Percentiles rank a stretch among this genome's conserved stretches.
These are phyloP conservation scores for Xerocomus spinulosus DNA, from an alignment of 768 basidiomycete species.

Conservation along the genomic window DNA sequence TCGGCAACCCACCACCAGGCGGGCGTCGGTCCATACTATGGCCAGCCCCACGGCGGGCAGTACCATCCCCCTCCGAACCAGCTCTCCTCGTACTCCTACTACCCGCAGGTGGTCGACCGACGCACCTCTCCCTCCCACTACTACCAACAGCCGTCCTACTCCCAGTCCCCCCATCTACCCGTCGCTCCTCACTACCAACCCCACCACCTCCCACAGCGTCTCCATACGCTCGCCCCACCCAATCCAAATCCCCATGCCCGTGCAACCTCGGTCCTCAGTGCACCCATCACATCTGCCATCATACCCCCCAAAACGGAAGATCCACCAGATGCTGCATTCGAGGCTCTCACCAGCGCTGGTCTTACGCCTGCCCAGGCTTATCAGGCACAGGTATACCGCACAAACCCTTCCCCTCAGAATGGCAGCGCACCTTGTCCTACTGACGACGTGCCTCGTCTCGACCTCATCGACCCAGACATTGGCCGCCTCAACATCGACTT, in stretches of 20 bases:
- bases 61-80: conserved; percentile 24
- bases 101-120: conserved; percentile 41
- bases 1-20: conserved; percentile 49
- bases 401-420: conserved; percentile 36
- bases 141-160: conserved; percentile 27
- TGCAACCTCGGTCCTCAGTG: conserved; percentile 48
- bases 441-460: conserved; percentile 36
- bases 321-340: conserved; percentile 43
- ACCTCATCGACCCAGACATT: conserved; percentile 51
- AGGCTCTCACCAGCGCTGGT: conserved; percentile 44
- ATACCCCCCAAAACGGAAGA: conserved; percentile 47
- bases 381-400: conserved; percentile 67
- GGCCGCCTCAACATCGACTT: conserved; percentile 60
- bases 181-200: conserved; percentile 11
- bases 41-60: conserved; percentile 14
- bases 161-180: conserved; percentile 29
- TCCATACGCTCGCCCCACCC: conserved; percentile 36
- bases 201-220: conserved; percentile 22
- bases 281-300: conserved; percentile 38
- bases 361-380: conserved; percentile 78
- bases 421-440: conserved; percentile 23
- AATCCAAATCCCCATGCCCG: conserved; percentile 40
- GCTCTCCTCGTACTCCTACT: conserved; percentile 36
- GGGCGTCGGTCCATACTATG: conserved; percentile 10
- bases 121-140: conserved; percentile 38